Percentiles rank a stretch among this genome's conserved stretches.
Evolutionary conservation across 2,329 filamentous ascomycete species (phyloP).

Genomic region (Sclerotinia glacialis): DNA sequence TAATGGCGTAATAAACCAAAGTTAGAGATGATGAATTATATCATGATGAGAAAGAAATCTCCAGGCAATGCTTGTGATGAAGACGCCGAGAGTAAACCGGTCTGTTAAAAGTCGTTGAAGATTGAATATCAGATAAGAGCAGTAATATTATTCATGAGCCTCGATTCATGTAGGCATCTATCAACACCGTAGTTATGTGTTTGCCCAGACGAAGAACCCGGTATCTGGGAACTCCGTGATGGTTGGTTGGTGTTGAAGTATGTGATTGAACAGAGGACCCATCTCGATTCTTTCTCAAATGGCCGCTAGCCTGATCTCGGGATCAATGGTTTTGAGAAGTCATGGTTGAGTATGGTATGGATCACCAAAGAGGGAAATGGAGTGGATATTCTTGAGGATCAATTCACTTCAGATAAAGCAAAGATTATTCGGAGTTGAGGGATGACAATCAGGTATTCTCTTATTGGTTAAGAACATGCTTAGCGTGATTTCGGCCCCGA

Average conservation of each 20-base stretch:
- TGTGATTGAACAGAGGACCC: not conserved
- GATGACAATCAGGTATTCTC: slow-evolving; percentile 16
- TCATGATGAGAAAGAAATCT: not conserved
- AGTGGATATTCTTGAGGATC: not conserved
- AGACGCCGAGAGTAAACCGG: not conserved
- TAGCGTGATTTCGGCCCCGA: slow-evolving; percentile 6
- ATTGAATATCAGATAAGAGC: not conserved
- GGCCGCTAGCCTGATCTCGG: not conserved
- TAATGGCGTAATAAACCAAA: not conserved
- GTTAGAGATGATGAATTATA: not conserved
- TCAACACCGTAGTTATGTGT: not conserved
- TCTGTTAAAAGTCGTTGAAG: not conserved
- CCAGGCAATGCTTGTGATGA: not conserved
- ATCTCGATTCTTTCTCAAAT: no score
- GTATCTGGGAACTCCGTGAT: not conserved
- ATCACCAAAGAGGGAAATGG: not conserved
- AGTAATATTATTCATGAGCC: not conserved
- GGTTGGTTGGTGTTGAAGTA: not conserved
- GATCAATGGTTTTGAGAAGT: not conserved
- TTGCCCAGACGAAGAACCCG: not conserved
- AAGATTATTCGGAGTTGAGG: not conserved
- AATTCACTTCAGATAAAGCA: not conserved
- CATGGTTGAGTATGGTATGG: not conserved
- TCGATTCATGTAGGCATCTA: not conserved
- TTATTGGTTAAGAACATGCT: slow-evolving; percentile 13